Evolutionary conservation across 2,329 filamentous ascomycete genomes (phyloP).

Genomic region (Microascus cirrosus): DNA sequence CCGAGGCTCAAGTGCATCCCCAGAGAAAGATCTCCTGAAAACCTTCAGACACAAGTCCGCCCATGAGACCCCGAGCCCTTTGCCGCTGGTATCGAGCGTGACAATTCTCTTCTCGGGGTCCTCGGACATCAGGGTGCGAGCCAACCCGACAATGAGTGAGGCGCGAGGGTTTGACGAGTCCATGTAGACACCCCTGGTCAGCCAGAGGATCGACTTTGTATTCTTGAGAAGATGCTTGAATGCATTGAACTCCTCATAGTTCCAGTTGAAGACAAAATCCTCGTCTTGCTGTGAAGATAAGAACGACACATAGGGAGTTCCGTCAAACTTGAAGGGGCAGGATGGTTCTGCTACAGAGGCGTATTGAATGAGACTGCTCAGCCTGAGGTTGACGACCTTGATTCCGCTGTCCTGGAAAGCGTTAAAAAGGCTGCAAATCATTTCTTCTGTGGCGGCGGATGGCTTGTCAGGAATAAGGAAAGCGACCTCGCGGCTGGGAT

Average conservation of each 20-base stretch:
- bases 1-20: neutral
- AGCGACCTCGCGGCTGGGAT: neutral
- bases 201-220: slow-evolving; percentile 32
- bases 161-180: slow-evolving; percentile 20
- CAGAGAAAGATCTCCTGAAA: neutral
- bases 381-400: neutral
- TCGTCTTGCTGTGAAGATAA: slow-evolving; percentile 24
- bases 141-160: slow-evolving; percentile 31
- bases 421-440: neutral
- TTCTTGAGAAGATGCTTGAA: slow-evolving; percentile 26
- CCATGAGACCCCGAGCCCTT: neutral
- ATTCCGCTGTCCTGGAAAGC: neutral
- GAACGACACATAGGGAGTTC: slow-evolving; percentile 21
- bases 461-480: neutral
- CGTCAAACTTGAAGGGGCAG: neutral
- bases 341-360: neutral
- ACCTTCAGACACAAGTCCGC: neutral
- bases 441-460: neutral
- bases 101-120: slow-evolving; percentile 29
- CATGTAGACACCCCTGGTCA: slow-evolving; percentile 25
- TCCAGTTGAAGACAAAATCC: slow-evolving; percentile 17
- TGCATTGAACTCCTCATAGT: slow-evolving; percentile 21
- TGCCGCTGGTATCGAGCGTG: slow-evolving; percentile 26
- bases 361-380: neutral
- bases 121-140: slow-evolving; percentile 37